Evolutionary conservation across 352 stramenopile species (phyloP).

Genomic region (Globisporangium sylvaticum): DNA sequence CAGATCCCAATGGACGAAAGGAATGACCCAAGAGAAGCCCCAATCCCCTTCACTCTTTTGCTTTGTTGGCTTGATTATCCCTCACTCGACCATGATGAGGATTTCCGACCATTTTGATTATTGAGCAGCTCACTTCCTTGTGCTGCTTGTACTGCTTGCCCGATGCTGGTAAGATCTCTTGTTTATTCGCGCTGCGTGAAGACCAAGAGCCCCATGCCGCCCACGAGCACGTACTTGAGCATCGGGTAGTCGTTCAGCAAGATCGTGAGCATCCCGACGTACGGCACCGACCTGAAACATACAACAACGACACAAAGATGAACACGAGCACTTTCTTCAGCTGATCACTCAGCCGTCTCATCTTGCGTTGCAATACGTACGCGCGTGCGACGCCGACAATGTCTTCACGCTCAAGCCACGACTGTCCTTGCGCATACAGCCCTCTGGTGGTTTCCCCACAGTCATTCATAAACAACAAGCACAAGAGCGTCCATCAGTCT

Average conservation of each 20-base stretch:
- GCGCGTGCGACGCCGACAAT: constrained; percentile 96
- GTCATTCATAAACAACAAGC: not conserved
- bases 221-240: constrained; percentile 90
- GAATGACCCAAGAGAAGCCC: not conserved
- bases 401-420: constrained; percentile 98
- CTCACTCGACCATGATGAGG: not conserved
- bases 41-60: not conserved
- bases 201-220: constrained; percentile 73
- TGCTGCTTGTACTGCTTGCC: not conserved
- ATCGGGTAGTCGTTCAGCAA: constrained; percentile 98
- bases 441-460: constrained; percentile 37
- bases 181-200: constrained; percentile 80
- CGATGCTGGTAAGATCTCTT: not conserved
- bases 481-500: not conserved
- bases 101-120: not conserved
- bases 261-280: constrained; percentile 99
- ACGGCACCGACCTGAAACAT: constrained; percentile 87
- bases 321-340: not conserved
- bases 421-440: constrained; percentile 96
- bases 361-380: constrained; percentile 26
- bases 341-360: not conserved
- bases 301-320: constrained; percentile 11
- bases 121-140: not conserved
- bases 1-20: not conserved
- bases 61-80: not conserved